Evolutionary conservation across 495 filamentous ascomycete genomes (phyloP).

Genomic region (Neurospora sp.): DNA sequence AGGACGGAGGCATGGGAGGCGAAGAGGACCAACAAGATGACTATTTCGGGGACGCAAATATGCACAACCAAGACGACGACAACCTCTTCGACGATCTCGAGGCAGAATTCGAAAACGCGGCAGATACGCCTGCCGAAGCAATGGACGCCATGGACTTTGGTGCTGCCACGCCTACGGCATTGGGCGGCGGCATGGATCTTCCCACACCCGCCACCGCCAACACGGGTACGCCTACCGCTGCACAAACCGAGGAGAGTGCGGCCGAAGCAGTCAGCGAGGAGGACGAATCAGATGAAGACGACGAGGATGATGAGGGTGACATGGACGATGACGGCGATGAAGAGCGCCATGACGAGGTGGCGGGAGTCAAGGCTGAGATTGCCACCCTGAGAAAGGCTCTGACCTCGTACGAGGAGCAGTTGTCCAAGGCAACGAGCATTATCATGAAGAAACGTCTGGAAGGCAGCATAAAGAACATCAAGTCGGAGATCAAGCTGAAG

Average conservation of each 20-base stretch:
- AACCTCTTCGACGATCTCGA: constrained; percentile 34
- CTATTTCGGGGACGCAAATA: constrained; percentile 6
- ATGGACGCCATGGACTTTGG: constrained; percentile 5
- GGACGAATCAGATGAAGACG: constrained; percentile 41
- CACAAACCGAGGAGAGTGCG: constrained; percentile 21
- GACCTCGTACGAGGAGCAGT: constrained; percentile 25
- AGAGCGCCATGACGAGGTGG: constrained; percentile 34
- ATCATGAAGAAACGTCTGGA: constrained; percentile 45
- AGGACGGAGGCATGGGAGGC: constrained; percentile 44
- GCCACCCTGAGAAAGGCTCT: constrained; percentile 40
- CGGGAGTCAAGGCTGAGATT: constrained; percentile 44
- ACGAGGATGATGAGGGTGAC: constrained; percentile 33
- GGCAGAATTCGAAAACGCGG: constrained; percentile 21
- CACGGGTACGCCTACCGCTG: constrained; percentile 15
- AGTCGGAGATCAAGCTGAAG: constrained; percentile 50
- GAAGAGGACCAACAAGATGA: constrained; percentile 21
- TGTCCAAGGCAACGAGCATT: constrained; percentile 27
- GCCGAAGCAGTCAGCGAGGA: constrained; percentile 37
- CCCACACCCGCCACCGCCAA: constrained; percentile 30
- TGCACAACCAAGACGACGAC: constrained; percentile 9
- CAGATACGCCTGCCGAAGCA: constrained; percentile 21
- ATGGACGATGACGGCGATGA: constrained; percentile 40
- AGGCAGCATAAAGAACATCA: constrained; percentile 42
- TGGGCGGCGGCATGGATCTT: constrained; percentile 17
- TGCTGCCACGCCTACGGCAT: constrained; percentile 20